phyloP scores from a whole-genome alignment of 345 rosid genomes.

The Clausena lansium region DNA sequence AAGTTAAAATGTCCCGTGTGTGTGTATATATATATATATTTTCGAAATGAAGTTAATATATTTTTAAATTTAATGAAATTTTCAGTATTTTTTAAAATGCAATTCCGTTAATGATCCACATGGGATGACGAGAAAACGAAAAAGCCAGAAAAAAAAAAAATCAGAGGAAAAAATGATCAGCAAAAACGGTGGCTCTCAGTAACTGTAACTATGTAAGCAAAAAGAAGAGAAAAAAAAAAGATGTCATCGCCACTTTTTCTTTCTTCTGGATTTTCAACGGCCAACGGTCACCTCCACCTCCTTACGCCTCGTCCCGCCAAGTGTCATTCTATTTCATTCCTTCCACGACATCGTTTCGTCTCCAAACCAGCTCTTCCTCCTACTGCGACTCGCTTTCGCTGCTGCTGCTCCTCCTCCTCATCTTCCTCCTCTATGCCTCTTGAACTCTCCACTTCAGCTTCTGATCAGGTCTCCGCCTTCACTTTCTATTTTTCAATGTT shows the following conservation, averaged over 20 bases:
- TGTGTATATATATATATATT: too few relatives aligned
- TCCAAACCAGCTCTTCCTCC: slow-evolving; percentile 18
- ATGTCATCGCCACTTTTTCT: background rate
- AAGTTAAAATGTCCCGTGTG: too few relatives aligned
- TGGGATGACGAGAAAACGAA: background rate
- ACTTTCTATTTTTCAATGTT: background rate
- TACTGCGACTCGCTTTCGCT: slow-evolving; percentile 13
- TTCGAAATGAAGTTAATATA: too few relatives aligned
- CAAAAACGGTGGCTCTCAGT: background rate
- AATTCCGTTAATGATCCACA: background rate
- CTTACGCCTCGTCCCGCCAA: slow-evolving; percentile 15
- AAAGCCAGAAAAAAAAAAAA: background rate
- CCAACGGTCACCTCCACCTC: slow-evolving; percentile 3
- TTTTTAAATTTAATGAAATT: too few relatives aligned
- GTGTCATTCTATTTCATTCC: slow-evolving; percentile 6
- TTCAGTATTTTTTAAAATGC: too few relatives aligned
- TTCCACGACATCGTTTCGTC: slow-evolving; percentile 10
- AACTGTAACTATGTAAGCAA: background rate
- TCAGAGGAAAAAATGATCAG: background rate
- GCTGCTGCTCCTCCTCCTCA: slow-evolving; percentile 34
- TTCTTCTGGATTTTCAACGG: background rate
- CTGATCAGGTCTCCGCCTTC: slow-evolving; percentile 41
- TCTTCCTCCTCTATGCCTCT: slow-evolving; percentile 38
- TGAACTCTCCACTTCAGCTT: slow-evolving; percentile 34
- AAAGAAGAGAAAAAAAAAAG: background rate